phyloP scores from a whole-genome alignment of 2,329 filamentous ascomycete species.

The Exserohilum turcica region DNA sequence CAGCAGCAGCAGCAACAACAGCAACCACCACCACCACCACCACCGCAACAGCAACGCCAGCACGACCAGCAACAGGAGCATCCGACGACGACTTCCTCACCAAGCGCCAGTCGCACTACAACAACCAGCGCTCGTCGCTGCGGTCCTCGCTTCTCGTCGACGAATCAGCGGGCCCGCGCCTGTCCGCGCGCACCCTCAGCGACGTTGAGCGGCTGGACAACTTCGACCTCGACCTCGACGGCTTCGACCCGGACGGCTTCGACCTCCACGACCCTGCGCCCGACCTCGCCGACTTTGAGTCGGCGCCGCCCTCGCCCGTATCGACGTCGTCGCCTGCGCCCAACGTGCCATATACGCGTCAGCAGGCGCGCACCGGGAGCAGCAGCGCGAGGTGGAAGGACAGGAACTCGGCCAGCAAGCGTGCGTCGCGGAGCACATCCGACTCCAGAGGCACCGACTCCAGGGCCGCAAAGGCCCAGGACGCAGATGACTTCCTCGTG shows the following conservation, averaged over 20 bases:
- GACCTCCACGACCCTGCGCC: slow-evolving; percentile 10
- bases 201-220: slow-evolving; percentile 19
- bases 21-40: no score
- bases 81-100: slow-evolving; percentile 23
- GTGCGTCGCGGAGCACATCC: slow-evolving; percentile 7
- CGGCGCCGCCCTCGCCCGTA: slow-evolving; percentile 2
- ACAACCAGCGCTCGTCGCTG: slow-evolving; percentile 44
- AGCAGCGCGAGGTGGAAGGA: slow-evolving; percentile 7
- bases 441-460: slow-evolving; percentile 9
- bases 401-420: neutral
- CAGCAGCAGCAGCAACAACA: no score
- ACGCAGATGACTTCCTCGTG: slow-evolving; percentile 8
- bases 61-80: neutral
- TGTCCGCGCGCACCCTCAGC: slow-evolving; percentile 20
- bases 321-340: slow-evolving; percentile 23
- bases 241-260: slow-evolving; percentile 16
- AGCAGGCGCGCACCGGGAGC: neutral
- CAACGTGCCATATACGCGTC: slow-evolving; percentile 18
- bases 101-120: slow-evolving; percentile 40
- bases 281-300: slow-evolving; percentile 22
- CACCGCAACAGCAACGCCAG: neutral
- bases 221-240: slow-evolving; percentile 22
- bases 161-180: slow-evolving; percentile 20
- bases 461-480: neutral
- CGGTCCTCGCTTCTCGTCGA: slow-evolving; percentile 22